phyloP scores from a whole-genome alignment of 73 alveolate species.

The Symbiodinium natans region DNA sequence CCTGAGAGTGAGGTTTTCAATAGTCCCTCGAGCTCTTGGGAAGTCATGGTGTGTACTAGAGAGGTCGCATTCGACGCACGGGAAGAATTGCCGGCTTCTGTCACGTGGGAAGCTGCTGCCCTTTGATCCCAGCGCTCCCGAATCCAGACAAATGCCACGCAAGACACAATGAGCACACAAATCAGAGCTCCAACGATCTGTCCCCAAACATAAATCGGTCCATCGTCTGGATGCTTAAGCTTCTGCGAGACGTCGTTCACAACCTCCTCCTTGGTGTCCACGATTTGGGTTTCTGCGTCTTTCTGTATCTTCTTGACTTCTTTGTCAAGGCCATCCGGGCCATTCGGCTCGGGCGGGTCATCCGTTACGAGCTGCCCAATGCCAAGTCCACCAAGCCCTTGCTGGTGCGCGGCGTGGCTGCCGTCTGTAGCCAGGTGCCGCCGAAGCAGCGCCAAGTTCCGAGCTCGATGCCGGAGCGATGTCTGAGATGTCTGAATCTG shows the following conservation, averaged over 20 bases:
- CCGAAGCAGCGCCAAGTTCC: not conserved
- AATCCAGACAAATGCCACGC: conserved; percentile 15
- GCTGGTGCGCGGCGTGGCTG: not conserved
- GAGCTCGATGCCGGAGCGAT: not conserved
- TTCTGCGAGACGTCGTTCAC: conserved; percentile 46
- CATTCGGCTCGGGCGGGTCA: not conserved
- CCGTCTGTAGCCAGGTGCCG: conserved; percentile 4
- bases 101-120: not conserved
- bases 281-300: conserved; percentile 14
- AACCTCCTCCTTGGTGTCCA: conserved; percentile 33
- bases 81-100: not conserved
- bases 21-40: conserved; percentile 3
- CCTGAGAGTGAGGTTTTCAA: not conserved
- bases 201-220: conserved; percentile 31
- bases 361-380: conserved; percentile 13
- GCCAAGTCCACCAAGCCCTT: not conserved
- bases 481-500: not conserved
- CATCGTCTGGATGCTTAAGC: conserved; percentile 49
- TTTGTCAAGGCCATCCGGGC: not conserved
- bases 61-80: no score
- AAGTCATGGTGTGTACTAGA: conserved; percentile 32
- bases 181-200: conserved; percentile 5
- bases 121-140: conserved; percentile 35
- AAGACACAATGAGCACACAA: conserved; percentile 21
- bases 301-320: conserved; percentile 4